Evolutionary conservation across 768 basidiomycete species (phyloP), one percentile per base, ranked within the genome.

Genomic region (Kwoniella europaea): DNA sequence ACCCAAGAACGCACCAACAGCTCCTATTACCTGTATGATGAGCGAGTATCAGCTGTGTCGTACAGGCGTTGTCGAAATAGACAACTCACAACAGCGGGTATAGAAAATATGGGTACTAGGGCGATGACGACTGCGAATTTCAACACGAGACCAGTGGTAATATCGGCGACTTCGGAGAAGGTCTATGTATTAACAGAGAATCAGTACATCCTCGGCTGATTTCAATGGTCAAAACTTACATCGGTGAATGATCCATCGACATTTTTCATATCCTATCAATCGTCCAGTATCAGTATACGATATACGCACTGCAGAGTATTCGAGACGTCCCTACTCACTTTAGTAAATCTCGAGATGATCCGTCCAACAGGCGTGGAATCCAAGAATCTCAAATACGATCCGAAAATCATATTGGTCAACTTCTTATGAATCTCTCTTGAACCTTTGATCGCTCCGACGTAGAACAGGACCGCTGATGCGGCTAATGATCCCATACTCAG

Each of bases 1-100:
- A 41, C 87, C 88, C 24, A 87, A 74, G 70, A 84, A 84, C 12
- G 82, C 84, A 5, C 88, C 89, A 10, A 87, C 3, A 0, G 86
- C 66, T 46, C 78, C 82, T 46, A 83, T 81, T 55, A 74, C 53
- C 75, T 76, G 43, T 3, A 50, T 16, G 2, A 4, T 3, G 16
- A 29, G 57, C 13, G 43, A 52, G 16, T 9, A 42, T 65, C 20
- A 55, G 27, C 46, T n/a, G 16, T 13, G n/a, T 15, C 41, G 27
- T 10, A 27, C 64, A 27, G 2, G 22, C 12, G 5, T 22, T 4
- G 16, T 9, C 35, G 35, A 35, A 9, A 9, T 7, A 16, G n/a
- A 5, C 15, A 15, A 74, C 75, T 76, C 54, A 75, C 74, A 22
- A 74, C 41, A 3, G 74, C 72, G 18, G 80, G 80, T 22, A 83